Percentiles rank a stretch among this genome's conserved stretches.
Conservation (phyloP, 106 monocot species). For the Platanthera zijinensis region DNA sequence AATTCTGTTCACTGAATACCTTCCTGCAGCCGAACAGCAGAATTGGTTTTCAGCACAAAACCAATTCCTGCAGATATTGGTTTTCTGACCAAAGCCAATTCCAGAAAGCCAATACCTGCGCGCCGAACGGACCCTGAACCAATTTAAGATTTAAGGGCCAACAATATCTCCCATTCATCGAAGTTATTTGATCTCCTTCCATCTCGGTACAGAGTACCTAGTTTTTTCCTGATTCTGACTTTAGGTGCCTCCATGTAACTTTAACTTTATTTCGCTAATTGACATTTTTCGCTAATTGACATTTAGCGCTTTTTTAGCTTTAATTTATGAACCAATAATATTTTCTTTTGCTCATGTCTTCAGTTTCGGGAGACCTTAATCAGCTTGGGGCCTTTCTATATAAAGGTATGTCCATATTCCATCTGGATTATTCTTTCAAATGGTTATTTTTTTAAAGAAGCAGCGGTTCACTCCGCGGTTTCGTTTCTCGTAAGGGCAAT, state of each 20-base stretch:
- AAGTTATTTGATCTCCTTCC: not conserved
- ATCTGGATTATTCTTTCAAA: not conserved
- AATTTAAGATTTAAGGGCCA: not conserved
- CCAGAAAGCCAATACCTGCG: no score
- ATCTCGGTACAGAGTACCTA: not conserved
- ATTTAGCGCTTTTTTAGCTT: not conserved
- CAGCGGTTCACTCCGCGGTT: not conserved
- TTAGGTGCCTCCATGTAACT: not conserved
- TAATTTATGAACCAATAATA: not conserved
- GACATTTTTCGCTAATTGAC: no score
- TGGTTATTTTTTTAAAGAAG: not conserved
- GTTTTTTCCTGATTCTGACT: not conserved
- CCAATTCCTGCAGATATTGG: no score
- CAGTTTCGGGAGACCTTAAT: conserved; percentile 92
- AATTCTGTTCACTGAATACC: no score
- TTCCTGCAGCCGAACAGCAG: no score
- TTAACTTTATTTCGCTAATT: not conserved
- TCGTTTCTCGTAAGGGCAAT: not conserved
- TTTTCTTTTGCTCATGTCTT: conserved; percentile 13
- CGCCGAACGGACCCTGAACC: no score
- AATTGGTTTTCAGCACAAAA: no score
- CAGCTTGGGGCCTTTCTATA: conserved; percentile 86
- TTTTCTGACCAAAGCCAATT: no score
- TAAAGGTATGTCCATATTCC: conserved; percentile 49
- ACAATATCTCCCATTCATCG: not conserved